These are phyloP conservation scores for Linderina pennispora DNA, from an alignment of 192 early-diverging fungal genomes.

Conservation along the genomic window DNA sequence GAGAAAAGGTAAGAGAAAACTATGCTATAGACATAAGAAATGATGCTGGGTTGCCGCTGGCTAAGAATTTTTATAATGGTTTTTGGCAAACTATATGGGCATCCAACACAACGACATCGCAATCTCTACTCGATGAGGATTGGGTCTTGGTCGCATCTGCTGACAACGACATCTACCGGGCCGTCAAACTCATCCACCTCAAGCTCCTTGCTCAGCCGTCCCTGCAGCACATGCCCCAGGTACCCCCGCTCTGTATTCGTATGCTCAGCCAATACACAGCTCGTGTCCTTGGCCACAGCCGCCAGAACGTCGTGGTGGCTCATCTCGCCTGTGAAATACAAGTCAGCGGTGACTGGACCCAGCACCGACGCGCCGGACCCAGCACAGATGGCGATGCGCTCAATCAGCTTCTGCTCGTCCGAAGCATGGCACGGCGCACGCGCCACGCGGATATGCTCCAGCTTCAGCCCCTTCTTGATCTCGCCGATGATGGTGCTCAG, in stretches of 20 bases:
- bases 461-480: slow-evolving; percentile 47
- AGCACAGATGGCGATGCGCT: slow-evolving; percentile 84
- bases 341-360: slow-evolving; percentile 52
- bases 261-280: slow-evolving; percentile 86
- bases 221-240: slow-evolving; percentile 57
- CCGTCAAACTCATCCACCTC: slow-evolving; percentile 32
- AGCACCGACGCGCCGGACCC: slow-evolving; percentile 77
- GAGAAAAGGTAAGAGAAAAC: too few relatives aligned
- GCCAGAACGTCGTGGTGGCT: slow-evolving; percentile 91
- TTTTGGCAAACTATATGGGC: too few relatives aligned
- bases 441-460: slow-evolving; percentile 71
- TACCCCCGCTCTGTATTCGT: slow-evolving; percentile 91
- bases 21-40: too few relatives aligned
- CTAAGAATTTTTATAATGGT: too few relatives aligned
- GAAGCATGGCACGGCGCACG: slow-evolving; percentile 49
- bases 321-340: slow-evolving; percentile 94
- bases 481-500: slow-evolving; percentile 13
- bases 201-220: slow-evolving; percentile 50
- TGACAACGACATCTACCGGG: slow-evolving; percentile 60
- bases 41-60: too few relatives aligned
- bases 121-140: slow-evolving; percentile 50
- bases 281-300: slow-evolving; percentile 65
- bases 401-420: slow-evolving; percentile 47
- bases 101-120: too few relatives aligned
- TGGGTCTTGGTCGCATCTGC: slow-evolving; percentile 73